Evolutionary conservation across 2,329 filamentous ascomycete species (phyloP).

Genomic region (Fusarium tupiense): DNA sequence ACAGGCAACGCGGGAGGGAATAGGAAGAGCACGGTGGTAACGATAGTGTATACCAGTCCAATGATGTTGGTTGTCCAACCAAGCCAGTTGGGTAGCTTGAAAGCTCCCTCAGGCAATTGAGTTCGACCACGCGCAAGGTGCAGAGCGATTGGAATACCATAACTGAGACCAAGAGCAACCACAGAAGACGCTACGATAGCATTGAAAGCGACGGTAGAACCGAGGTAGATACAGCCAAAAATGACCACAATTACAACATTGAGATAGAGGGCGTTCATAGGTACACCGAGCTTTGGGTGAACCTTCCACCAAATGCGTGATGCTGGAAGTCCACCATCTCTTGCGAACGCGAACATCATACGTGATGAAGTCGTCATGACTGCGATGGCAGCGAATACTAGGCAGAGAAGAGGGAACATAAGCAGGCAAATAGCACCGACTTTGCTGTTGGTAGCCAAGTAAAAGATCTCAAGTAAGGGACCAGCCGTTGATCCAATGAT

Average conservation of each 20-base stretch:
- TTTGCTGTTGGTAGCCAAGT: conserved; percentile 68
- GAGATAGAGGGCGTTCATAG: conserved; percentile 72
- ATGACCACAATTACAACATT: conserved; percentile 70
- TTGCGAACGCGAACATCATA: conserved; percentile 73
- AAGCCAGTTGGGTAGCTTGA: conserved; percentile 47
- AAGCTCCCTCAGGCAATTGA: conserved; percentile 65
- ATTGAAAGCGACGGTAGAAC: conserved; percentile 72
- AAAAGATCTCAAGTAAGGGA: conserved; percentile 70
- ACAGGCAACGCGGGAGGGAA: conserved; percentile 75
- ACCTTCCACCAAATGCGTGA: conserved; percentile 69
- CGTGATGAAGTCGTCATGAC: conserved; percentile 74
- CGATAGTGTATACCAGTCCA: conserved; percentile 69
- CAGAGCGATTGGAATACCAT: conserved; percentile 77
- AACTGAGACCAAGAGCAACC: conserved; percentile 76
- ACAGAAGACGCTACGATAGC: conserved; percentile 77
- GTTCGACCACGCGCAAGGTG: conserved; percentile 72
- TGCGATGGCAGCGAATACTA: conserved; percentile 69
- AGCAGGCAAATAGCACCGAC: conserved; percentile 71
- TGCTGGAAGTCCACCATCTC: conserved; percentile 72
- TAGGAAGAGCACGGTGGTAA: conserved; percentile 77
- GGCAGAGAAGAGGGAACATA: conserved; percentile 73
- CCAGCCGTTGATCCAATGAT: conserved; percentile 65
- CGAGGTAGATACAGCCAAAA: conserved; percentile 76
- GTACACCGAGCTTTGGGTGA: conserved; percentile 69
- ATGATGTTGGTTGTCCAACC: conserved; percentile 50